Evolutionary conservation across 495 filamentous ascomycete genomes (phyloP).

Genomic region (Penicillium desertorum): DNA sequence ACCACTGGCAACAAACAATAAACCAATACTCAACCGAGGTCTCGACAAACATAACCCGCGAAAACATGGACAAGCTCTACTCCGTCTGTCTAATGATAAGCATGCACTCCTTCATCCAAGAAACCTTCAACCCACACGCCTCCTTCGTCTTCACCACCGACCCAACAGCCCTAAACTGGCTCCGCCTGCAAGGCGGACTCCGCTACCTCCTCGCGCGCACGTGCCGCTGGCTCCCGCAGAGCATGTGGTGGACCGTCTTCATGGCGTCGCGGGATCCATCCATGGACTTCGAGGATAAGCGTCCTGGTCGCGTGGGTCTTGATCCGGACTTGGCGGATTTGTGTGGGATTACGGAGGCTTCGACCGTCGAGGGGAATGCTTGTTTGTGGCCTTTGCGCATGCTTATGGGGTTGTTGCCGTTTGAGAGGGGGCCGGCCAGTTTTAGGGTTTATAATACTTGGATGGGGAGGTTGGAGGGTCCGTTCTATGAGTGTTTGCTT

Average conservation of each 20-base stretch:
- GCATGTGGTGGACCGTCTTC: conserved; percentile 43
- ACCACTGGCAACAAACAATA: conserved; percentile 47
- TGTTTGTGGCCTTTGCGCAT: conserved; percentile 43
- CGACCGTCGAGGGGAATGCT: conserved; percentile 39
- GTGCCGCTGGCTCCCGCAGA: conserved; percentile 32
- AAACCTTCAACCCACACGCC: conserved; percentile 36
- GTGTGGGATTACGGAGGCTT: conserved; percentile 39
- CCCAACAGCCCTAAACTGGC: conserved; percentile 41
- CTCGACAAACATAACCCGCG: conserved; percentile 23
- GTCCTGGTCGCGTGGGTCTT: conserved; percentile 36
- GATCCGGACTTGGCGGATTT: conserved; percentile 38
- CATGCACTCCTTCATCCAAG: conserved; percentile 39
- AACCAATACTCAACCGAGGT: conserved; percentile 39
- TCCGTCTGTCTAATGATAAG: conserved; percentile 45
- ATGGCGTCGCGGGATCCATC: conserved; percentile 27
- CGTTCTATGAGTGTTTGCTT: conserved; percentile 35
- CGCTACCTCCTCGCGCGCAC: conserved; percentile 38
- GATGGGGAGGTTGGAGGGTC: conserved; percentile 36
- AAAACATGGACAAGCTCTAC: conserved; percentile 48
- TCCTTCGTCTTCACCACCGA: conserved; percentile 46
- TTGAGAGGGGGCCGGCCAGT: conserved; percentile 21
- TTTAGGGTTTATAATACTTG: conserved; percentile 32
- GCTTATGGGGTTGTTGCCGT: conserved; percentile 32
- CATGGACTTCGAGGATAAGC: conserved; percentile 31
- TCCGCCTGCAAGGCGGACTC: conserved; percentile 43